Evolutionary conservation across 2,329 filamentous ascomycete species (phyloP), one percentile per base, ranked within the genome.

Genomic region (Sarocladium kiliense): DNA sequence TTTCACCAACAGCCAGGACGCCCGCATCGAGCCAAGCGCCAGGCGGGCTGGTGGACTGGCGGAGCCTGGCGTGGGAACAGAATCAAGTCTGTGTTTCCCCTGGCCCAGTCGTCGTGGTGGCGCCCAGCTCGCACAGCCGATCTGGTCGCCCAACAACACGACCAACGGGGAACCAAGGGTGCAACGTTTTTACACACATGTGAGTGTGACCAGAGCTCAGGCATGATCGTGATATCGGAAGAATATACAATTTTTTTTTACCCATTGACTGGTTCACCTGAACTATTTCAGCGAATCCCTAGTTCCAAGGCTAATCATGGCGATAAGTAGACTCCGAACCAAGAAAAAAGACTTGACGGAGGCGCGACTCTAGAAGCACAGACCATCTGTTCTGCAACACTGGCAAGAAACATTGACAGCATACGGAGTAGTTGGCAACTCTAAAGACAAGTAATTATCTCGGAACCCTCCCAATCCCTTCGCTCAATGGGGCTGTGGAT

Each of bases 1-100:
- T 80, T 80, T 80, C 78, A 80, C 73, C 70, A 76, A 64, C 64
- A 69, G 68, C 71, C 68, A 66, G 74, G 73, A 67, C 63, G 59
- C 61, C 64, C 63, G 63, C 66, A 65, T 60, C 56, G 55, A 55
- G 60, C 58, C 14, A 51, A 36, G 47, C 27, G 26, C 47, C 10
- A 16, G 14, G 25, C 47, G 11, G 47, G 30, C 16, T 7, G 30
- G 26, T 34, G 47, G 27, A 16, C 21, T 51, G 26, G 27, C 21
- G 12, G 30, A 27, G 19, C 9, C 18, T n/a, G 47, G 19, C 7
- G 34, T n/a, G 47, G 19, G 47, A 21, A 51, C 47, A 34, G 27
- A 14, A n/a, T 19, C 4, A 21, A n/a, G 47, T 51, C 44, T 49
- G 44, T 49, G 25, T 25, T 27, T 19, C 14, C 41, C 18, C 4